phyloP scores from a whole-genome alignment of 2,329 filamentous ascomycete genomes.

The Aspergillus aculeatus region DNA sequence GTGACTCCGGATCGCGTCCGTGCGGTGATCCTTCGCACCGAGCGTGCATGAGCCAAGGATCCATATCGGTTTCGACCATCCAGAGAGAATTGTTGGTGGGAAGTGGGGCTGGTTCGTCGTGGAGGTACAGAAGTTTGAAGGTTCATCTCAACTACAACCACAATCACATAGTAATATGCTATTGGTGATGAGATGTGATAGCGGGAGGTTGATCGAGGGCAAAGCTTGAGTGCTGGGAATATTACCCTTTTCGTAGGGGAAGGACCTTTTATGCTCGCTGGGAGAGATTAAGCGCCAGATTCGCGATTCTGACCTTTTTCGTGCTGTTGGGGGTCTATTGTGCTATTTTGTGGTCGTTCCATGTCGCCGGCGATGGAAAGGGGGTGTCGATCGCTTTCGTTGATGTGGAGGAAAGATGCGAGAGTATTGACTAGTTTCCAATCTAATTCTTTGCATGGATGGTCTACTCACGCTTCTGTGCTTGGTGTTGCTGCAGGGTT shows the following conservation, averaged over 20 bases:
- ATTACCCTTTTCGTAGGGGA: not conserved
- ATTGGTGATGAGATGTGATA: not conserved
- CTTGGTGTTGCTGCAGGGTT: too few relatives aligned
- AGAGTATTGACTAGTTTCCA: too few relatives aligned
- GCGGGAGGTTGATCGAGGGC: not conserved
- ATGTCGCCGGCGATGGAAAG: conserved; percentile 34
- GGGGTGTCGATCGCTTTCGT: conserved; percentile 44
- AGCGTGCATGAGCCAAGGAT: conserved; percentile 34
- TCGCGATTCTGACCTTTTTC: conserved; percentile 43
- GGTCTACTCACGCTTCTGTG: too few relatives aligned
- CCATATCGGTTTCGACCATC: conserved; percentile 47
- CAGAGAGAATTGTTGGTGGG: conserved; percentile 33
- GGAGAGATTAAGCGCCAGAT: conserved; percentile 43
- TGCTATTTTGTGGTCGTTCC: conserved; percentile 31
- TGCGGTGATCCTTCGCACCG: conserved; percentile 39
- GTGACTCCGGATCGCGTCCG: conserved; percentile 18
- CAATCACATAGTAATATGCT: not conserved
- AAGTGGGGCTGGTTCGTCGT: too few relatives aligned
- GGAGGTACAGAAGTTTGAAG: not conserved
- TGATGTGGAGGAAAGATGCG: conserved; percentile 32
- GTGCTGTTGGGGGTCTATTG: conserved; percentile 33
- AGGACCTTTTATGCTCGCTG: conserved; percentile 26
- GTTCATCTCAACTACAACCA: too few relatives aligned
- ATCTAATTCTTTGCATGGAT: too few relatives aligned
- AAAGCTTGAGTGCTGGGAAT: not conserved